Percentiles rank a stretch among this genome's conserved stretches.
Conservation (phyloP, 23 red algal genomes). For the Gracilaria caudata region DNA sequence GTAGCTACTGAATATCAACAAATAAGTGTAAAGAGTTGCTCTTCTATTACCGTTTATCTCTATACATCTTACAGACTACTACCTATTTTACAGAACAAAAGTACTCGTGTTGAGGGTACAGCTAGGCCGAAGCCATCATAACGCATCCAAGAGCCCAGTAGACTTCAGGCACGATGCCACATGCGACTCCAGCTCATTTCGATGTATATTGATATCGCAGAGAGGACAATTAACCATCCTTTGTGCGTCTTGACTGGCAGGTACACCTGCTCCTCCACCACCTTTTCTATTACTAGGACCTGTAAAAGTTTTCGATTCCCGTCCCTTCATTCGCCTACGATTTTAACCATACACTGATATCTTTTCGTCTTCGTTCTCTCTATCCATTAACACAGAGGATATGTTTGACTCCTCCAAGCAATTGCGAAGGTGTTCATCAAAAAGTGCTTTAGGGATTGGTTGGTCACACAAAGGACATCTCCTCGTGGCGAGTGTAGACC, state of each 20-base stretch:
- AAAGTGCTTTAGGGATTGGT: not conserved
- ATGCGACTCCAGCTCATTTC: constrained; percentile 50
- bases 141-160: constrained; percentile 36
- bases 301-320: not conserved
- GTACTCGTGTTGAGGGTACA: not conserved
- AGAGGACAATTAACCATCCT: constrained; percentile 24
- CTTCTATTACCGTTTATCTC: no score
- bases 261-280: not conserved
- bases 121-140: constrained; percentile 4
- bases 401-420: not conserved
- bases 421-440: not conserved
- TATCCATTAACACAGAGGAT: not conserved
- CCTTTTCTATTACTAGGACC: not conserved
- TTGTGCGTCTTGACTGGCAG: not conserved
- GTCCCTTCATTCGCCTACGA: no score
- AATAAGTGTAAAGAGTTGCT: no score
- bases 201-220: constrained; percentile 33
- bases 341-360: not conserved
- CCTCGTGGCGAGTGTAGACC: not conserved
- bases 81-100: not conserved
- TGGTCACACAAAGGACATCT: not conserved
- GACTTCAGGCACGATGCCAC: constrained; percentile 43
- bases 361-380: not conserved
- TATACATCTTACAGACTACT: no score
- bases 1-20: no score